Evolutionary conservation across 495 filamentous ascomycete genomes (phyloP), one percentile per base, ranked within the genome.

Genomic region (Daldinia bambusicola): DNA sequence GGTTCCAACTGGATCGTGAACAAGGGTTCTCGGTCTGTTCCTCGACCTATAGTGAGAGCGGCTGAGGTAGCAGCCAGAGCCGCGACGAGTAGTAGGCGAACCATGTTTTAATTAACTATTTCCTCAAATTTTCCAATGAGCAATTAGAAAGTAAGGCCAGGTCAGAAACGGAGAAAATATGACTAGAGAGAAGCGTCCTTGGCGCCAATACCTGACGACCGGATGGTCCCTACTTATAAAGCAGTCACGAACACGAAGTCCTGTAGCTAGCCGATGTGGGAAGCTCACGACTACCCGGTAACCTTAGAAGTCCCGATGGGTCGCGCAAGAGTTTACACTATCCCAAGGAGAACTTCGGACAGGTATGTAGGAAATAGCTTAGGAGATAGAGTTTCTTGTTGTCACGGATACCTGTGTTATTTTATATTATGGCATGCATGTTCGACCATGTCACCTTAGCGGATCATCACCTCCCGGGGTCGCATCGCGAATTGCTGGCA

Each of bases 1-100:
- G 62, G 66, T 16, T n/a, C 70, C 7, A 70, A 31, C 40, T 73
- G 61, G 48, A 73, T 66, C 10, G 66, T 70, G 57, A 73, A 70
- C 8, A 73, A 43, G 41, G 66, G 51, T 31, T 41, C 57, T 7
- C 50, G 6, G 20, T 20, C 41, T 6, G 62, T 58, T 18, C 66
- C 66, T 10, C 30, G 61, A n/a, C 57, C 30, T 16, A 58, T 34
- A 10, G 70, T 58, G 38, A 73, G 57, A 9, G 66, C 61, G 22
- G 57, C 40, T 7, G 66, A 52, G 2, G 57, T 62, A 34, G 60
- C 62, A 18, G 70, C 70, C 5, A 73, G 58, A 37, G 66, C 70
- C 57, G 62, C 62, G 41, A 66, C 16, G n/a, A 73, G 36, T 14
- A 70, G 55, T 34, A 36, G 22, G 57, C 70, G 70, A 50, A 73